Evolutionary conservation across 108 stramenopile genomes (phyloP).

Genomic region (Nitzschia sp.): DNA sequence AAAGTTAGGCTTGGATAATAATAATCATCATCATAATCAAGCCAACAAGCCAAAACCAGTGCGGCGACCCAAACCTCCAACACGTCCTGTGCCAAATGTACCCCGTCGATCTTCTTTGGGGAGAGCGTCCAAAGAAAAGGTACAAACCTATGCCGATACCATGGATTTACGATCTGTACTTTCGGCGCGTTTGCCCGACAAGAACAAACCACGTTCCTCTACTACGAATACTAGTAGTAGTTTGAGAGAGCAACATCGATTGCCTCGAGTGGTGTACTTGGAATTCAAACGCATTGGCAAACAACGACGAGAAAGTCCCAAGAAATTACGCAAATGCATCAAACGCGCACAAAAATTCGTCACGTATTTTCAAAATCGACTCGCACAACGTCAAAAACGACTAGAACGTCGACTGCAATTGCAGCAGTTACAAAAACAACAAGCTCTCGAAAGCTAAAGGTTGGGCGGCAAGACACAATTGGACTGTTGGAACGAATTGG

Average conservation of each 20-base stretch:
- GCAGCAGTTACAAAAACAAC: not conserved
- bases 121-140: slow-evolving; percentile 18
- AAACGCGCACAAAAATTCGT: slow-evolving; percentile 27
- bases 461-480: slow-evolving; percentile 19
- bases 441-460: slow-evolving; percentile 20
- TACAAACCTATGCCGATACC: slow-evolving; percentile 2
- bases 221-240: not conserved
- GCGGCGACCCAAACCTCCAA: not conserved
- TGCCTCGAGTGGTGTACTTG: slow-evolving; percentile 22
- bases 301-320: slow-evolving; percentile 21
- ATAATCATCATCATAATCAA: not conserved
- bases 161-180: not conserved
- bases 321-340: slow-evolving; percentile 6
- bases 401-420: not conserved
- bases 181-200: not conserved
- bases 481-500: slow-evolving; percentile 42
- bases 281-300: slow-evolving; percentile 42
- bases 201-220: not conserved
- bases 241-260: not conserved
- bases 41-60: not conserved
- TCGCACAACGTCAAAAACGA: not conserved
- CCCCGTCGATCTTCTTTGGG: slow-evolving; percentile 10
- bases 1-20: slow-evolving; percentile 60
- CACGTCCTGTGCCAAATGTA: not conserved
- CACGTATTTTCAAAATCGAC: slow-evolving; percentile 18